phyloP scores from a whole-genome alignment of 73 alveolate genomes.

The Symbiodinium natans region DNA sequence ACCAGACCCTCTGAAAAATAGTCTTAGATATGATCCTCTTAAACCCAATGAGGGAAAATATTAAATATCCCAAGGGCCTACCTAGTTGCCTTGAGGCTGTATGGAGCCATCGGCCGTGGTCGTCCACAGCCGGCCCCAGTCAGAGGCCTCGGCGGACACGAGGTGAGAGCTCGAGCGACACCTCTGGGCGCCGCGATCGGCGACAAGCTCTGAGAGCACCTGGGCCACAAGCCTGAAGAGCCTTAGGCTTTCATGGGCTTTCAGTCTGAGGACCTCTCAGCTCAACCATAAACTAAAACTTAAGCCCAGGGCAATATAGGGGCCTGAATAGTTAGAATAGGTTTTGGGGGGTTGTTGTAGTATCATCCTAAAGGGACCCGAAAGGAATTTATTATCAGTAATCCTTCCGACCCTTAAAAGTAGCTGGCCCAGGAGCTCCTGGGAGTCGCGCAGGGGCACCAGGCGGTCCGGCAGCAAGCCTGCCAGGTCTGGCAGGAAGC shows the following conservation, averaged over 20 bases:
- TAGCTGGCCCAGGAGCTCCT: constrained; percentile 9
- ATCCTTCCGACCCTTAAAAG: too few relatives aligned
- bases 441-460: constrained; percentile 25
- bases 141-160: constrained; percentile 44
- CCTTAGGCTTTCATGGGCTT: not conserved
- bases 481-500: constrained; percentile 45
- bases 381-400: too few relatives aligned
- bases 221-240: constrained; percentile 42
- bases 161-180: not conserved
- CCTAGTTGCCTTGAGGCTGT: constrained; percentile 6
- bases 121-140: constrained; percentile 76
- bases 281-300: not conserved
- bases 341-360: too few relatives aligned
- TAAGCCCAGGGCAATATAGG: too few relatives aligned
- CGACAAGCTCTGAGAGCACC: constrained; percentile 9
- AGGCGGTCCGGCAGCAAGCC: constrained; percentile 38
- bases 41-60: too few relatives aligned
- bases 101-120: constrained; percentile 62
- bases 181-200: not conserved
- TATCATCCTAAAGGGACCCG: not conserved
- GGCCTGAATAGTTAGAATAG: too few relatives aligned
- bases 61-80: too few relatives aligned
- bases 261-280: not conserved
- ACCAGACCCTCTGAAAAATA: too few relatives aligned
- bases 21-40: too few relatives aligned